phyloP scores from a whole-genome alignment of 179 eudicot genomes.

The Gypsophila paniculata region DNA sequence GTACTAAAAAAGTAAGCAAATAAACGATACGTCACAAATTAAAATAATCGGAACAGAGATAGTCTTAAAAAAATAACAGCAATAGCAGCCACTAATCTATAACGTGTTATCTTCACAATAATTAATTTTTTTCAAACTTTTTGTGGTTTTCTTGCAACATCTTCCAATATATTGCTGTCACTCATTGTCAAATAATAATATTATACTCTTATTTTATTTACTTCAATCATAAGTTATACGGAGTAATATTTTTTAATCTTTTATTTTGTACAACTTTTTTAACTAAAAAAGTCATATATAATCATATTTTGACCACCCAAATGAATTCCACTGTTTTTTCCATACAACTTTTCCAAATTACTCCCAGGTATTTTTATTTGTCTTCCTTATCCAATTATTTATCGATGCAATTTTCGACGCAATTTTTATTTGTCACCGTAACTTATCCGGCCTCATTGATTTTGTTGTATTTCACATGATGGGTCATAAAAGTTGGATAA shows the following conservation, averaged over 20 bases:
- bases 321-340: slow-evolving; percentile 19
- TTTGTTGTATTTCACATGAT: too few relatives aligned
- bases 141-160: background rate
- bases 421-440: too few relatives aligned
- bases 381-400: too few relatives aligned
- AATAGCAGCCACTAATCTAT: background rate
- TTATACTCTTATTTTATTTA: background rate
- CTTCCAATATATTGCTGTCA: background rate
- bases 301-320: background rate
- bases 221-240: too few relatives aligned
- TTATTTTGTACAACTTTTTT: background rate
- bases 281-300: background rate
- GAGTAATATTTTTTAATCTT: background rate
- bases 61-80: too few relatives aligned
- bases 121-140: too few relatives aligned
- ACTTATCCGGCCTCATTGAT: too few relatives aligned
- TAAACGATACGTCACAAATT: too few relatives aligned
- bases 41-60: too few relatives aligned
- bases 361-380: slow-evolving; percentile 16
- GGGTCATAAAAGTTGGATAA: too few relatives aligned
- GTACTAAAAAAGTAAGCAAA: too few relatives aligned
- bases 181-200: background rate
- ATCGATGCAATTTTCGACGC: too few relatives aligned
- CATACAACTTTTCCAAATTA: slow-evolving; percentile 3
- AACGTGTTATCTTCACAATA: background rate